Evolutionary conservation across 2,329 filamentous ascomycete species (phyloP), one percentile per base, ranked within the genome.

Genomic region (Coccinonectria pachysandricola): DNA sequence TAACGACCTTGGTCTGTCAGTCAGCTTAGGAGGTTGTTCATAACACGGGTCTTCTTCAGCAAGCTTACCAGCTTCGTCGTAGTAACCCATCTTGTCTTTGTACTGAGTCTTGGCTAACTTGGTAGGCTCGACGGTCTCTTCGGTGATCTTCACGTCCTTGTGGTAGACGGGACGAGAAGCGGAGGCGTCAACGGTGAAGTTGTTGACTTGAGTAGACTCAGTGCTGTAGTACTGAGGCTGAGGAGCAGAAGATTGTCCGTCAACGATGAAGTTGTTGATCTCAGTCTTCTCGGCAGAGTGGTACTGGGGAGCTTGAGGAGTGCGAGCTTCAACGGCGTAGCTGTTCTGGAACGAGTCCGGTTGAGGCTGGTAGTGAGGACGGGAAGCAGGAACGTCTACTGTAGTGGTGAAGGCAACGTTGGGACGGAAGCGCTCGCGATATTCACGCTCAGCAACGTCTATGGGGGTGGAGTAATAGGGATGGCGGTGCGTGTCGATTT

Each of bases 391-490:
- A 34, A 40, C 38, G 43, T 57, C 53, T 45, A 52, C 49, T 27
- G 50, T 48, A 38, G 45, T 41, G 40, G 46, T 41, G 39, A 52
- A 43, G 37, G 54, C 45, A 54, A 62, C 62, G 50, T 51, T 56
- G 42, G 68, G 63, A 43, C 71, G 69, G 57, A 65, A 62, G 41
- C 68, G 70, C 52, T 72, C 59, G 50, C 74, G 73, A 55, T 77
- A 78, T 57, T 76, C 65, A 58, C 69, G 71, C 59, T 79, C 75
- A 50, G 71, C 71, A 42, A 69, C 54, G 59, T 79, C 75, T 54
- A 79, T 65, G 42, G 65, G 58, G 43, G 56, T 64, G 45, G 63
- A 53, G 50, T 59, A 58, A 37, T 59, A 58, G 37, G 59, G 53
- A 49, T 60, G 58, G 45, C 57, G 54, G 41, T 64, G 65, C 39